Conservation (phyloP, 2,329 filamentous ascomycete species). For the Colletotrichum eleusines region DNA sequence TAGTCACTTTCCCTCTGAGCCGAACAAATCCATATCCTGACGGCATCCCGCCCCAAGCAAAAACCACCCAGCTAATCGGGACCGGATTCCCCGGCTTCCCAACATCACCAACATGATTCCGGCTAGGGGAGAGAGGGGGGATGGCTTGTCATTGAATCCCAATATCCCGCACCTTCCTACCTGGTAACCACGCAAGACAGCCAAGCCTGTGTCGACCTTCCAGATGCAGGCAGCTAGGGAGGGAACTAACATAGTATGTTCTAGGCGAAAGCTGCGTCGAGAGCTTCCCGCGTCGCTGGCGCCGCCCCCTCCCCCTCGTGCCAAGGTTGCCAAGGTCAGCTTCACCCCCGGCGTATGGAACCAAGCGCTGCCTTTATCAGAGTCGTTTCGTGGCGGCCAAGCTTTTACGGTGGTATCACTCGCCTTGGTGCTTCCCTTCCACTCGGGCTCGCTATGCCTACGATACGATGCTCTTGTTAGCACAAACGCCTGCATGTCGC, state of each 20-base stretch:
- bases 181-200: neutral
- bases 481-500: constrained; percentile 12
- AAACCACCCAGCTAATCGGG: neutral
- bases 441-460: neutral
- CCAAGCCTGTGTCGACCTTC: constrained; percentile 13
- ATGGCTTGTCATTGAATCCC: neutral
- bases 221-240: constrained; percentile 10
- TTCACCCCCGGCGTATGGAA: constrained; percentile 11
- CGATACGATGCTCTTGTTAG: neutral
- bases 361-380: constrained; percentile 26
- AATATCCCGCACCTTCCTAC: constrained; percentile 15
- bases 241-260: neutral
- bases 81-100: neutral
- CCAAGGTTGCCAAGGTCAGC: constrained; percentile 29
- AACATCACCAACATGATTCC: neutral
- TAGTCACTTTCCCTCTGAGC: too few relatives aligned
- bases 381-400: constrained; percentile 11
- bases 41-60: neutral
- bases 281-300: neutral
- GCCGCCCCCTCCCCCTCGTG: neutral
- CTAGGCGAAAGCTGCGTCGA: neutral
- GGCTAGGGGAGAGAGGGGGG: too few relatives aligned
- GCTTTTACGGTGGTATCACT: constrained; percentile 11
- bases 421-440: constrained; percentile 12
- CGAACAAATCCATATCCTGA: neutral